Base-by-base conservation (phyloP, 805 yeast species). In the Ogataea parapolymorpha region DNA sequence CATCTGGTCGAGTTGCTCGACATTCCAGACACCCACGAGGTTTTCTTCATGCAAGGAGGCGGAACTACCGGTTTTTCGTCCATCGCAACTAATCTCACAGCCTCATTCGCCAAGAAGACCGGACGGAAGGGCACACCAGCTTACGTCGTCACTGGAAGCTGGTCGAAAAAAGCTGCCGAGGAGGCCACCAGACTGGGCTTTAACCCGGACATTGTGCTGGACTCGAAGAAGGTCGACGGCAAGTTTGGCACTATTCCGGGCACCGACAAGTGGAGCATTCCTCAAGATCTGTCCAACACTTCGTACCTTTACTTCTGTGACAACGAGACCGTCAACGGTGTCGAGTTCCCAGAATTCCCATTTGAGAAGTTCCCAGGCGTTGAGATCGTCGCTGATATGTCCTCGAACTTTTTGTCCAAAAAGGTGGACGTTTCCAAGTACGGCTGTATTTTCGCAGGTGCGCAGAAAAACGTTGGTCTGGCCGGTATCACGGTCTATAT, bases 1-100 rank as follows among this genome's bases (percentile, higher is more conserved):
- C 77, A 82, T 55, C 68, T 93, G 56, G 69, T 56, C 28, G 67
- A 85, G 56, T 67, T 93, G 41, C 66, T 89, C 60, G 58, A 71
- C 44, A 79, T 93, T 37, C 98, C 98, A 24, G 95, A 86, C 45
- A 83, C 95, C 24, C 95, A 93, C 62, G 97, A 89, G 63, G 91
- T 91, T 2, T 82, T 93, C 61, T 93, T 91, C 68, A 65, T 91
- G 67, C 99, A 93, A 70, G 98, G 99, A 50, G 99, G 99, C 48
- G 99, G 98, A 45, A 91, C 98, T 38, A 84, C 89, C 23, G 98
- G 96, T 5, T 93, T 93, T 54, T 85, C 98, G 3, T 80, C 96
- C 5, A 73, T 87, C 35, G 88, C 87, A 9, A 79, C 90, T 54
- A 91, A 90, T 61, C 62, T 93, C 64, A 62, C 84, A 46, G 95